phyloP scores from a whole-genome alignment of 2,329 filamentous ascomycete genomes.

The Arthrobotrys conoides region DNA sequence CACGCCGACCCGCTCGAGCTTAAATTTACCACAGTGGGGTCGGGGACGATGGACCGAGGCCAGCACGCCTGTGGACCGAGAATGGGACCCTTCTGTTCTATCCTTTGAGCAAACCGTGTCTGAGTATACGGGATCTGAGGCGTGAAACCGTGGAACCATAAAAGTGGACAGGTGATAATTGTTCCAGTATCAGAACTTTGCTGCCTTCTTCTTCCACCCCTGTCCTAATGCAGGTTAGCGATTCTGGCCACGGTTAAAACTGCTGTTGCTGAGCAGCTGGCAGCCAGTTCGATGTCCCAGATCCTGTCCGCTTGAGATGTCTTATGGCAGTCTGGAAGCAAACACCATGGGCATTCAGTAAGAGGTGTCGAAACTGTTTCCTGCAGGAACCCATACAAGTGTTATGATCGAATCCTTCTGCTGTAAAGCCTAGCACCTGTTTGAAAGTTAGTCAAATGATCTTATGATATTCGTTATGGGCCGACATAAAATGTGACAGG shows the following conservation, averaged over 20 bases:
- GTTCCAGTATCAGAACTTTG: conserved; percentile 17
- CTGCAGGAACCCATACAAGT: conserved; percentile 13
- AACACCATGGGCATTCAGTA: background rate
- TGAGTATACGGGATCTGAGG: conserved; percentile 2
- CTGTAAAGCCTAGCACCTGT: background rate
- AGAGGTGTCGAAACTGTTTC: background rate
- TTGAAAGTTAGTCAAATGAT: conserved; percentile 1
- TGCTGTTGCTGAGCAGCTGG: background rate
- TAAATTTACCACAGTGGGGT: conserved; percentile 40
- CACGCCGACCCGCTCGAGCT: conserved; percentile 30
- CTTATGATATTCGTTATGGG: background rate
- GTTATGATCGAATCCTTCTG: conserved; percentile 1
- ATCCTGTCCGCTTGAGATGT: background rate
- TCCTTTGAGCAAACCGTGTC: background rate
- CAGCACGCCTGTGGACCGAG: conserved; percentile 4
- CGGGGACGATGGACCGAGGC: background rate
- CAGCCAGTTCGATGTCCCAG: background rate
- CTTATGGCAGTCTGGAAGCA: background rate
- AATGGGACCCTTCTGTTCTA: background rate
- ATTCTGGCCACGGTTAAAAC: conserved; percentile 12
- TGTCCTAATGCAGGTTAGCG: conserved; percentile 5
- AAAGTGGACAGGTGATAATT: conserved; percentile 21
- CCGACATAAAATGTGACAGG: background rate
- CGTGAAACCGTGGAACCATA: conserved; percentile 9
- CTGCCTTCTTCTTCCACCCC: conserved; percentile 18